Percentiles rank a stretch among this genome's conserved stretches.
These are phyloP conservation scores for Typha latifolia DNA, from an alignment of 176 grass and related monocot genomes.

Conservation along the genomic window DNA sequence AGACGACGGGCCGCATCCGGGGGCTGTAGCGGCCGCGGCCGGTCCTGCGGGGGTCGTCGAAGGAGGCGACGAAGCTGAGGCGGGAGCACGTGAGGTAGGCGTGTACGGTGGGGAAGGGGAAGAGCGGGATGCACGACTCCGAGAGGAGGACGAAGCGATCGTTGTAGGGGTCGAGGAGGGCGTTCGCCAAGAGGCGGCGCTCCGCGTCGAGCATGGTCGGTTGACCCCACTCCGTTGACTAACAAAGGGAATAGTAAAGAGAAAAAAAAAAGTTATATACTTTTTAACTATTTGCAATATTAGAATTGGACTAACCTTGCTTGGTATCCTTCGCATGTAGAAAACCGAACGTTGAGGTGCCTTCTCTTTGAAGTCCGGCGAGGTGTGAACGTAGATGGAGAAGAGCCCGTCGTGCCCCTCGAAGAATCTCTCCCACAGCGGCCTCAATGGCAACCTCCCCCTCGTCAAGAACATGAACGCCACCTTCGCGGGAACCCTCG, in stretches of 20 bases:
- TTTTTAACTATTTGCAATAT: no score
- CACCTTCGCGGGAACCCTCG: conserved; percentile 20
- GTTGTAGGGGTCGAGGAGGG: conserved; percentile 33
- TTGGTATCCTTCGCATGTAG: conserved; percentile 12
- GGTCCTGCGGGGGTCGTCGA: conserved; percentile 19
- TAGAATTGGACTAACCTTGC: conserved; percentile 18
- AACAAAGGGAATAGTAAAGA: background rate
- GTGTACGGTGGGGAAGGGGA: conserved; percentile 20
- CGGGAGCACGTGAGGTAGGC: conserved; percentile 13
- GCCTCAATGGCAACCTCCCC: conserved; percentile 24
- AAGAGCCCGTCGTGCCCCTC: conserved; percentile 19
- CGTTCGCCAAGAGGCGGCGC: conserved; percentile 32
- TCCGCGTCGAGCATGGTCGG: conserved; percentile 34
- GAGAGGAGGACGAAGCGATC: conserved; percentile 28
- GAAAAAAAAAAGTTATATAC: background rate
- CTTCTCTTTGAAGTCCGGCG: conserved; percentile 19
- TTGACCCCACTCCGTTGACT: conserved; percentile 24
- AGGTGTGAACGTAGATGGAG: conserved; percentile 26
- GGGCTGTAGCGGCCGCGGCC: conserved; percentile 29
- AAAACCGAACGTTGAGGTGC: conserved; percentile 19
- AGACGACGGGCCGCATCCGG: conserved; percentile 22
- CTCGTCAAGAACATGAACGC: conserved; percentile 31
- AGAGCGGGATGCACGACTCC: conserved; percentile 40
- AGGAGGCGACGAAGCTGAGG: conserved; percentile 32
- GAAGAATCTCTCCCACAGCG: conserved; percentile 33